These are phyloP conservation scores for Clavispora phyllophila DNA, from an alignment of 805 yeast genomes.

Conservation along the genomic window DNA sequence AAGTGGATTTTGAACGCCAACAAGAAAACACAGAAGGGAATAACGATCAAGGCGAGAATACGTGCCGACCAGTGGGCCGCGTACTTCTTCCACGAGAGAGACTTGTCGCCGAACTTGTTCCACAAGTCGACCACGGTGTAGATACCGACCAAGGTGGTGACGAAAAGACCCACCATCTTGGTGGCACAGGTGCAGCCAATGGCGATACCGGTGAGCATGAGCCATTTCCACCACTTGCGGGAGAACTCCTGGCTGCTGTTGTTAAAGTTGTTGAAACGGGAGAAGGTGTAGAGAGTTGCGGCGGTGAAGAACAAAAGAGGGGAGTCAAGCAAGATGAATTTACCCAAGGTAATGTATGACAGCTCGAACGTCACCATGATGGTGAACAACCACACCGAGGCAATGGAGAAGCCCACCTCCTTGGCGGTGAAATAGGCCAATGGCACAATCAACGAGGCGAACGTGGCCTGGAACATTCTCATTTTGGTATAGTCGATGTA, in stretches of 20 bases:
- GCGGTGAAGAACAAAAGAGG: constrained; percentile 86
- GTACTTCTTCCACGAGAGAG: constrained; percentile 47
- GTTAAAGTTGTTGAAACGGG: constrained; percentile 63
- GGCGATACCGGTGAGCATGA: constrained; percentile 73
- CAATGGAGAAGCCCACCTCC: constrained; percentile 65
- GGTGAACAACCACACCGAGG: constrained; percentile 73
- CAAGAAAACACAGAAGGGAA: constrained; percentile 62
- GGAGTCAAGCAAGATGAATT: constrained; percentile 87
- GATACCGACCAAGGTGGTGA: constrained; percentile 82
- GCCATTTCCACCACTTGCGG: constrained; percentile 92
- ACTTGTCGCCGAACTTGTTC: constrained; percentile 69
- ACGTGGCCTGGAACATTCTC: constrained; percentile 83
- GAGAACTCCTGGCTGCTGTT: constrained; percentile 46
- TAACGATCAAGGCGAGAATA: constrained; percentile 52
- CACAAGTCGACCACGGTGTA: constrained; percentile 87
- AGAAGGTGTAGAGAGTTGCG: constrained; percentile 69
- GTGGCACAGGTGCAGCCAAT: constrained; percentile 91
- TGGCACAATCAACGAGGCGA: constrained; percentile 82
- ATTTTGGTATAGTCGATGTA: constrained; percentile 74
- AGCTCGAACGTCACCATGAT: constrained; percentile 78
- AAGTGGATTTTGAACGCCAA: constrained; percentile 71
- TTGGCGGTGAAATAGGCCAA: constrained; percentile 78
- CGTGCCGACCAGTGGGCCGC: constrained; percentile 64
- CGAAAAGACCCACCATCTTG: constrained; percentile 95
- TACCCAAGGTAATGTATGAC: constrained; percentile 78